These are phyloP conservation scores for Anaeromyces robustus DNA, from an alignment of 192 early-diverging fungal species.

Conservation along the genomic window DNA sequence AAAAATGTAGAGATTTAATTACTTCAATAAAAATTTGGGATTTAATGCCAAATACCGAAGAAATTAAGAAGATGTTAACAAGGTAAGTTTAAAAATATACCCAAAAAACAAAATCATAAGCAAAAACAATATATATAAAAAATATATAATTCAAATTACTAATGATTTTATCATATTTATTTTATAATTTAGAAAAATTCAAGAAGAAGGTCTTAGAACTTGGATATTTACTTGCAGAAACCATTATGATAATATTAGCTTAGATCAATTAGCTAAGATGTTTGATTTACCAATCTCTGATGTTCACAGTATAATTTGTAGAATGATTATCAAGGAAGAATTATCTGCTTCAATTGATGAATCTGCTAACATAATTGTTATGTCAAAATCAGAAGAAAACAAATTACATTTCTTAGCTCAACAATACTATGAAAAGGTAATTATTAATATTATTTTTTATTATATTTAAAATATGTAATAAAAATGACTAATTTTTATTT, in stretches of 20 bases:
- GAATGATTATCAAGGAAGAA: constrained; percentile 92
- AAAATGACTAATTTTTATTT: too few relatives aligned
- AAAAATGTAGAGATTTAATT: constrained; percentile 67
- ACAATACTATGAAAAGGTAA: background rate
- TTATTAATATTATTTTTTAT: background rate
- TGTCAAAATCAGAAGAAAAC: constrained; percentile 14
- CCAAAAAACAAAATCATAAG: too few relatives aligned
- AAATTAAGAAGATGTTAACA: constrained; percentile 82
- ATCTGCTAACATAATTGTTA: constrained; percentile 57
- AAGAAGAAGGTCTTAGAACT: constrained; percentile 90
- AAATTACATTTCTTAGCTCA: background rate
- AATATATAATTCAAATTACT: too few relatives aligned
- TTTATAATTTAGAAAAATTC: constrained; percentile 49
- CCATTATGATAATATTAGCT: constrained; percentile 74
- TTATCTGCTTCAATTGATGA: constrained; percentile 77
- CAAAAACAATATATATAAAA: too few relatives aligned
- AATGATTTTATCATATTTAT: too few relatives aligned
- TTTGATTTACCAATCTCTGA: constrained; percentile 54
- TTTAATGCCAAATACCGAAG: constrained; percentile 61
- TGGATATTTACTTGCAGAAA: constrained; percentile 87
- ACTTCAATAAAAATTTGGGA: constrained; percentile 92
- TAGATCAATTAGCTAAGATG: constrained; percentile 71
- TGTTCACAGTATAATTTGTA: constrained; percentile 65
- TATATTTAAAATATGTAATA: too few relatives aligned
- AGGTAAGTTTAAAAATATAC: constrained; percentile 6